A percentile compares a stretch with the other conserved stretches of the same genome.
Conservation (phyloP, 2,329 filamentous ascomycete genomes). For the Cordyceps cateniannulata region DNA sequence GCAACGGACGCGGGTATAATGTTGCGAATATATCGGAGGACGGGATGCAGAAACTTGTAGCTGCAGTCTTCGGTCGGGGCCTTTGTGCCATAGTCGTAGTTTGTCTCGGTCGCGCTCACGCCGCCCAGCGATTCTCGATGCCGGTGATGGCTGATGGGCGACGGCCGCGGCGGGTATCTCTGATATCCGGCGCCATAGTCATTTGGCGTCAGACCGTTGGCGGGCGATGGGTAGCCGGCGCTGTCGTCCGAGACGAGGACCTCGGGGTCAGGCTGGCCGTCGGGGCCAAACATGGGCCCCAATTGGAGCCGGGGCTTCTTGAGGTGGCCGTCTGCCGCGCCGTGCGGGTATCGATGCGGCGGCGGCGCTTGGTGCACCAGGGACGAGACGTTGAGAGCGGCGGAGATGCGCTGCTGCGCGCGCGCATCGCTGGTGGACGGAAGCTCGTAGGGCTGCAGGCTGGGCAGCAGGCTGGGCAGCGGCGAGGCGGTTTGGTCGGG, state of each 20-base stretch:
- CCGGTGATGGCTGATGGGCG: not conserved
- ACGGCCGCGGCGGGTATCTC: not conserved
- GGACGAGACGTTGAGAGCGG: conserved; percentile 18
- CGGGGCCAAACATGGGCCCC: not conserved
- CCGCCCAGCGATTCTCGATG: conserved; percentile 1
- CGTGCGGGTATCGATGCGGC: not conserved
- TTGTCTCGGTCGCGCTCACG: not conserved
- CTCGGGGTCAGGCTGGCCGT: conserved; percentile 17
- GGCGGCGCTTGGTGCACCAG: conserved; percentile 18
- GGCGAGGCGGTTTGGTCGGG: not conserved
- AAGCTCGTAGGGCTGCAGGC: not conserved
- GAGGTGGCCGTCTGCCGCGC: not conserved
- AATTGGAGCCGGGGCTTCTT: not conserved
- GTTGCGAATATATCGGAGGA: conserved; percentile 32
- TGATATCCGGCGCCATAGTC: conserved; percentile 15
- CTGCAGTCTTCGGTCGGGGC: conserved; percentile 26
- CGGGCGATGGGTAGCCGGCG: conserved; percentile 23
- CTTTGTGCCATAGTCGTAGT: conserved; percentile 20
- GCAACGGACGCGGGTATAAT: conserved; percentile 35
- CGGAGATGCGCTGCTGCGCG: conserved; percentile 12
- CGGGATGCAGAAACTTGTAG: conserved; percentile 35
- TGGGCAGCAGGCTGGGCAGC: conserved; percentile 8
- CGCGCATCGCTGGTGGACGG: not conserved
- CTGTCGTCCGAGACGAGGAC: conserved; percentile 23
- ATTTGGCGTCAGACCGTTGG: conserved; percentile 11